These are phyloP conservation scores for Ogataea saltuana DNA, from an alignment of 805 yeast species.

Conservation along the genomic window DNA sequence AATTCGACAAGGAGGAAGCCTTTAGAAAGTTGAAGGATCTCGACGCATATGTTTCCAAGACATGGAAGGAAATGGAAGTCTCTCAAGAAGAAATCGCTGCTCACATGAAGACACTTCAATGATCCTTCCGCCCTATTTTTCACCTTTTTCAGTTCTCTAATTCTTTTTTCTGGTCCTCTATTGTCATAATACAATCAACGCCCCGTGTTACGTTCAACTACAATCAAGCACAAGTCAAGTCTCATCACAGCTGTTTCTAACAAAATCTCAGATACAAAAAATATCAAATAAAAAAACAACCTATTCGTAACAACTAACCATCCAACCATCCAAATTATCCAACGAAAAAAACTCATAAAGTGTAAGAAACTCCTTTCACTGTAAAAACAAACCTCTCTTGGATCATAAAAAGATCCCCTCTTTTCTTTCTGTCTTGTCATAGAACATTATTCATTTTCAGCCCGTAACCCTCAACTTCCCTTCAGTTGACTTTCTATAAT, in stretches of 20 bases:
- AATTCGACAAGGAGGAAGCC: slow-evolving; percentile 40
- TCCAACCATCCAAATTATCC: background rate
- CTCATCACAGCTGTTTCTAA: too few relatives aligned
- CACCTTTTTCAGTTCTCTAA: background rate
- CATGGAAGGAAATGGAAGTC: slow-evolving; percentile 39
- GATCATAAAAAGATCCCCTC: background rate
- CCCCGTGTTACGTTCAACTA: too few relatives aligned
- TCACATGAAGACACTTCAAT: background rate
- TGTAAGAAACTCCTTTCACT: background rate
- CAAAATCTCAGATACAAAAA: slow-evolving; percentile 5
- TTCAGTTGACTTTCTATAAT: slow-evolving; percentile 12
- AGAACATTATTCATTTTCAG: background rate
- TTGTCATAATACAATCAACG: too few relatives aligned
- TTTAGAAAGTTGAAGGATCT: slow-evolving; percentile 35
- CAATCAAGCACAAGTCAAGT: too few relatives aligned
- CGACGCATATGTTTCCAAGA: slow-evolving; percentile 29
- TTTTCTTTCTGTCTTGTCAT: background rate
- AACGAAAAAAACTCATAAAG: background rate
- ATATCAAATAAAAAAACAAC: background rate
- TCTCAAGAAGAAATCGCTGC: slow-evolving; percentile 27
- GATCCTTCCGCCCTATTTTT: too few relatives aligned
- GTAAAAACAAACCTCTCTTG: background rate
- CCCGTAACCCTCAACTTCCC: background rate
- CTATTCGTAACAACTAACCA: background rate
- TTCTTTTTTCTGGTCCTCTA: too few relatives aligned